Evolutionary conservation across 2,329 filamentous ascomycete species (phyloP), one percentile per base, ranked within the genome.

Genomic region (Colletotrichum trifolii): DNA sequence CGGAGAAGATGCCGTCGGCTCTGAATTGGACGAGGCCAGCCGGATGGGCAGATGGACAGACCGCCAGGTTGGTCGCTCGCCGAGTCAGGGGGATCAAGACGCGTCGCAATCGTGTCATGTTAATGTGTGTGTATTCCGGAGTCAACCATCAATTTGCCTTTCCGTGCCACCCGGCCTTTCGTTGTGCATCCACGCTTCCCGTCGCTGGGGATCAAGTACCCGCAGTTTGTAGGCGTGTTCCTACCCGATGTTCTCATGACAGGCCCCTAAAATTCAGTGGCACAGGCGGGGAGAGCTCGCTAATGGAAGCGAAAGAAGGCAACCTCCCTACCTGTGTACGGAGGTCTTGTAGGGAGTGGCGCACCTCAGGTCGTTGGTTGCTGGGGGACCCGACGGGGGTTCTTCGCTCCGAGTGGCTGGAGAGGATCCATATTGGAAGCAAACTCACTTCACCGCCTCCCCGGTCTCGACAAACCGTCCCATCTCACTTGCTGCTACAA

Each of bases 371-470:
- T 17, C 17, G 17, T 17, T 17, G 17, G 55, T 58, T 58, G 55
- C 55, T 11, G 47, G 55, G 55, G 55, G 49, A 12, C n/a, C 36
- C 25, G 46, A 10, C 46, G 38, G 39, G 55, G 46, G 55, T 25
- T 38, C 46, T 33, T 42, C 38, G 36, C 38, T 40, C 33, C 1
- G 7, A n/a, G 1, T 25, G 35, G 25, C 33, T 13, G 25, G 49
- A 58, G 25, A 17, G 46, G n/a, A 39, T 58, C 43, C 49, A 58
- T 45, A 58, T 36, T 50, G 36, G 55, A 25, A 38, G 46, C 46
- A 58, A 49, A 57, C 46, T n/a, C 25, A 58, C 39, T 38, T 43
- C 55, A 58, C 55, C 46, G 55, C 46, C 55, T 58, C 45, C 55
- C 25, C 46, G 43, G 50, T 58, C 46, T 58, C 55, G 36, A 36